phyloP scores from a whole-genome alignment of 2,329 filamentous ascomycete species.

The Venturia carpophila region DNA sequence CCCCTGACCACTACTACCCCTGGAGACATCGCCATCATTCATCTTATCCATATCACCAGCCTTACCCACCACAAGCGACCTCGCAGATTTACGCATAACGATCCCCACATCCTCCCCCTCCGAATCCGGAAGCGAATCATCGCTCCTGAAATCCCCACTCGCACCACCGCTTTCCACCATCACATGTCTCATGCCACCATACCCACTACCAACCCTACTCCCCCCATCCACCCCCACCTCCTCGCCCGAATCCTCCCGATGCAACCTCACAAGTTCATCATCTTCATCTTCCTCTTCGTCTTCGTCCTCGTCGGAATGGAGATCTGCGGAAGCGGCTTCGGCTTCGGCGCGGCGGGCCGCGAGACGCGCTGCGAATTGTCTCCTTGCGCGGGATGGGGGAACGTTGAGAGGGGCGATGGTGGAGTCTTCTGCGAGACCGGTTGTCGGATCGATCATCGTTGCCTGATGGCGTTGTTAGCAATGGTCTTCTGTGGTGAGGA shows the following conservation, averaged over 20 bases:
- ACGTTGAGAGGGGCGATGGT: slow-evolving; percentile 72
- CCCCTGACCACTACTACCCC: neutral
- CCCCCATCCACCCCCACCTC: neutral
- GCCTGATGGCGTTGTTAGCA: slow-evolving; percentile 31
- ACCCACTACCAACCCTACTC: neutral
- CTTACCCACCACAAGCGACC: neutral
- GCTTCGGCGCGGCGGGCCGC: slow-evolving; percentile 37
- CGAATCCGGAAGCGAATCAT: slow-evolving; percentile 7
- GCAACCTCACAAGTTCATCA: neutral
- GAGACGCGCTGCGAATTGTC: slow-evolving; percentile 83
- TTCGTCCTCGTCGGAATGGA: slow-evolving; percentile 8
- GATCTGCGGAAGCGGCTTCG: slow-evolving; percentile 5
- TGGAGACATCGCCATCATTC: too few species aligned
- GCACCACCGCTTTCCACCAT: neutral
- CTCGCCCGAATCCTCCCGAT: neutral
- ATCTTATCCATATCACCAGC: too few species aligned
- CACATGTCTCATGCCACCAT: neutral
- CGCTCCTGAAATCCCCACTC: neutral
- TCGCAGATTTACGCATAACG: slow-evolving; percentile 14
- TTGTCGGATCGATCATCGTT: neutral
- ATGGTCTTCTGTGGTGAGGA: neutral
- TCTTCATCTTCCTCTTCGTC: slow-evolving; percentile 13
- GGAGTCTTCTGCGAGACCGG: slow-evolving; percentile 41
- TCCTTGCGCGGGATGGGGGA: slow-evolving; percentile 74
- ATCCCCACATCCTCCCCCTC: slow-evolving; percentile 18